These are phyloP conservation scores for Nannochloris sp. DNA, from an alignment of 139 green algal genomes.

Conservation along the genomic window DNA sequence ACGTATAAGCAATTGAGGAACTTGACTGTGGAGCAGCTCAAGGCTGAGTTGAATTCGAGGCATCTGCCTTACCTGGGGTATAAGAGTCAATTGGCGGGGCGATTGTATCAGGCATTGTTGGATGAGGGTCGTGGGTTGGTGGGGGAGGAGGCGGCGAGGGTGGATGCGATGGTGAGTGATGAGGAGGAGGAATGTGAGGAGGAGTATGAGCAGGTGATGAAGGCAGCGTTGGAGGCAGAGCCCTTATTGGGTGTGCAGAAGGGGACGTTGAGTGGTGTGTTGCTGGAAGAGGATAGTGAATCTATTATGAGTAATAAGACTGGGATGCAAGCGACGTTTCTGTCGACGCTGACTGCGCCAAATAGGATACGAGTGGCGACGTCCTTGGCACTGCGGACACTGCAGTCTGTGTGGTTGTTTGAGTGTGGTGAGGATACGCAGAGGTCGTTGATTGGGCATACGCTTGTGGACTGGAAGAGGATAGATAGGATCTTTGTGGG, in stretches of 20 bases:
- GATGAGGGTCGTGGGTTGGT: slow-evolving; percentile 13
- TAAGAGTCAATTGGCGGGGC: neutral
- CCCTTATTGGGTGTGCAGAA: slow-evolving; percentile 15
- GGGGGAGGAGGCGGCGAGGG: slow-evolving; percentile 8
- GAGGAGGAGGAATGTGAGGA: neutral
- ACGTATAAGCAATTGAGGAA: slow-evolving; percentile 13
- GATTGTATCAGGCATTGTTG: slow-evolving; percentile 14
- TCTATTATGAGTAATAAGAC: slow-evolving; percentile 23
- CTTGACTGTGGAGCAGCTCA: slow-evolving; percentile 12
- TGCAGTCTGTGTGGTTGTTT: slow-evolving; percentile 64
- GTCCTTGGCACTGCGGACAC: slow-evolving; percentile 34
- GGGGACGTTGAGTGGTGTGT: slow-evolving; percentile 1
- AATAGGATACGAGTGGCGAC: slow-evolving; percentile 12
- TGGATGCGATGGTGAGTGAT: slow-evolving; percentile 5
- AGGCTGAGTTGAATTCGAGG: neutral
- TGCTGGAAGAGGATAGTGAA: slow-evolving; percentile 12
- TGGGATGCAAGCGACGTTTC: slow-evolving; percentile 30
- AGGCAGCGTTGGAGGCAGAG: neutral
- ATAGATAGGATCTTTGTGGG: slow-evolving; percentile 71
- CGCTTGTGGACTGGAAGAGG: slow-evolving; percentile 44
- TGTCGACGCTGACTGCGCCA: neutral
- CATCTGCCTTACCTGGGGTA: neutral
- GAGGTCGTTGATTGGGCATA: slow-evolving; percentile 38
- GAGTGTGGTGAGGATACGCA: slow-evolving; percentile 76
- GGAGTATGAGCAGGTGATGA: slow-evolving; percentile 4